Evolutionary conservation across 1,284 basidiomycete genomes (phyloP), one percentile per base, ranked within the genome.

Genomic region (Trametes polyzona): DNA sequence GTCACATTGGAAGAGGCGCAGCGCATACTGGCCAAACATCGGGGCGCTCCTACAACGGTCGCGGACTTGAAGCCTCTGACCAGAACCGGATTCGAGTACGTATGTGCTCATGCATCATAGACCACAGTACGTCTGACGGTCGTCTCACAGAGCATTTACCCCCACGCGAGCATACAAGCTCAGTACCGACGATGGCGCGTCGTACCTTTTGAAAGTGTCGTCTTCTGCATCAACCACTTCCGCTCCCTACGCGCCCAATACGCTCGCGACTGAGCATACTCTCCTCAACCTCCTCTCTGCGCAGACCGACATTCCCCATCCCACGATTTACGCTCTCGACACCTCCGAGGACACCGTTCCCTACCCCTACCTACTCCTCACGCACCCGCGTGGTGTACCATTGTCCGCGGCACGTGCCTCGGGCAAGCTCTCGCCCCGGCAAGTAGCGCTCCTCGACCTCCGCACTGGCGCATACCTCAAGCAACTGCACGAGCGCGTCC

Each of bases 401-500:
- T 67, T 79, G 47, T 65, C 77, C 1, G 64, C 65, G 19, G 65
- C 71, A 16, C 80, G 80, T 19, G 63, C 67, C 12, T 64, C 68
- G 1, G 73, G 74, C 4, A 59, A 73, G 23, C 76, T 89, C 37
- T 73, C 77, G 2, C 64, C 71, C 0, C 61, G 74, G 24, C 78
- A 84, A 40, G 67, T 68, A 2, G 68, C 78, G 7, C 70, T 77
- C n/a, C 65, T 88, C 56, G 84, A 89, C 57, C 74, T 86, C 16
- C 74, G 77, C 47, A 70, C 88, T 1, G 88, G 88, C 8, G 69
- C 76, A 27, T 76, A 81, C 64, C 77, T 90, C 33, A 79, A 79
- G 12, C 76, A 82, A 56, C 73, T 89, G n/a, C 88, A 91, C 65
- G 74, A 70, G 21, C 74, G 74, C 17, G 76, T 88, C 21, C 83